phyloP scores from a whole-genome alignment of 2,329 filamentous ascomycete genomes.

The Incumbomyces delicatus region DNA sequence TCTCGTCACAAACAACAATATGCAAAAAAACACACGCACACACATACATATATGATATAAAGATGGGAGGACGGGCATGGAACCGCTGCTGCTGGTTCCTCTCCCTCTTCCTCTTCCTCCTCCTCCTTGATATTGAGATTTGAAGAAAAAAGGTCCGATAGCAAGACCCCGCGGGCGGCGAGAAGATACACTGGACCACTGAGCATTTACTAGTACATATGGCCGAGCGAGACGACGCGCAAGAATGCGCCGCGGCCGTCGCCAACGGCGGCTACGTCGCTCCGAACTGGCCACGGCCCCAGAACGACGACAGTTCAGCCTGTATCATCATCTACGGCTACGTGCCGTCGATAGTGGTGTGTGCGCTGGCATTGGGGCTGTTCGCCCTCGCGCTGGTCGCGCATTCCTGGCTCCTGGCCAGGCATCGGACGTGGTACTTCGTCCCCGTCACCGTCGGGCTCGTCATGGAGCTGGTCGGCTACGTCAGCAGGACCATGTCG shows the following conservation, averaged over 20 bases:
- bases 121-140: too few species aligned
- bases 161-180: too few species aligned
- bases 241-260: not conserved
- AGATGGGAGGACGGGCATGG: too few species aligned
- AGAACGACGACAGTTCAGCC: constrained; percentile 7
- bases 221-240: too few species aligned
- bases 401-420: constrained; percentile 15
- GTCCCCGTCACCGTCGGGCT: constrained; percentile 33
- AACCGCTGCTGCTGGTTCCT: too few species aligned
- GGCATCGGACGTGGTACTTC: constrained; percentile 20
- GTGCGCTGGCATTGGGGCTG: constrained; percentile 37
- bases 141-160: too few species aligned
- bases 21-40: too few species aligned
- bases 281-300: constrained; percentile 13
- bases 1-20: too few species aligned
- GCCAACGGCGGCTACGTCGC: constrained; percentile 12
- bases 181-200: too few species aligned
- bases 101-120: too few species aligned
- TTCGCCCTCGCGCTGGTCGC: constrained; percentile 14
- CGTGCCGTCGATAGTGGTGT: constrained; percentile 36
- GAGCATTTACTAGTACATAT: too few species aligned
- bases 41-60: too few species aligned
- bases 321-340: constrained; percentile 23
- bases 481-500: constrained; percentile 40
- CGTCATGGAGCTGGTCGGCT: constrained; percentile 43